phyloP scores from a whole-genome alignment of 1,284 basidiomycete species.

The Grifola frondosa region DNA sequence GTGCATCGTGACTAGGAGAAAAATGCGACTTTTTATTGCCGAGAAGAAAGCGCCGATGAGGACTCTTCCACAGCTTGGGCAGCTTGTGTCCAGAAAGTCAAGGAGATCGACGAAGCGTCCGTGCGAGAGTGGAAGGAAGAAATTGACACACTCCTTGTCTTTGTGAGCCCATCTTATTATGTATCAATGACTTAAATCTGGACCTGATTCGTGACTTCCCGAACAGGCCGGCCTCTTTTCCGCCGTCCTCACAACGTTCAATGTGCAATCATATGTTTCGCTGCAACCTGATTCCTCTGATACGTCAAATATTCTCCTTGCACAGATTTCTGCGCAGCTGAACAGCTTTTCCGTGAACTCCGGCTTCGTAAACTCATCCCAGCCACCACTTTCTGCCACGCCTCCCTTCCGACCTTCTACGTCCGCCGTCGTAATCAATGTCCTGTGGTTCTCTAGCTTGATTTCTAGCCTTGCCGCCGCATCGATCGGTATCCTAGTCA shows the following conservation, averaged over 20 bases:
- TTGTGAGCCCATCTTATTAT: slow-evolving; percentile 14
- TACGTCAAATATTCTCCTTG: background rate
- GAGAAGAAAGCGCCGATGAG: too few species aligned
- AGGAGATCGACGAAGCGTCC: slow-evolving; percentile 17
- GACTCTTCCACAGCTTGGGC: too few species aligned
- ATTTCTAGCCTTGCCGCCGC: slow-evolving; percentile 5
- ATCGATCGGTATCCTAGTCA: slow-evolving; percentile 5
- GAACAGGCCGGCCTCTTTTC: slow-evolving; percentile 10
- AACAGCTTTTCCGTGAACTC: slow-evolving; percentile 2
- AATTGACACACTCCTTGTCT: slow-evolving; percentile 23
- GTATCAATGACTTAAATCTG: background rate
- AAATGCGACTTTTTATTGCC: too few species aligned
- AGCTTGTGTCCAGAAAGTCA: too few species aligned
- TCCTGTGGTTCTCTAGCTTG: slow-evolving; percentile 6
- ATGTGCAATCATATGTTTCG: slow-evolving; percentile 5
- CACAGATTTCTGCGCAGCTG: slow-evolving; percentile 6
- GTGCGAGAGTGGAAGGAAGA: slow-evolving; percentile 24
- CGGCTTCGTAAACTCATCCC: slow-evolving; percentile 2
- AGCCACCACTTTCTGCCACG: slow-evolving; percentile 2
- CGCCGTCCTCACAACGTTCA: slow-evolving; percentile 7
- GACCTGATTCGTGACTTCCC: background rate
- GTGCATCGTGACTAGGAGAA: too few species aligned
- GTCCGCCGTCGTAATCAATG: slow-evolving; percentile 3
- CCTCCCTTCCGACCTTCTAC: background rate
- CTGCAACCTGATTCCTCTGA: background rate